phyloP scores from a whole-genome alignment of 139 green algal species.

The Chlorella sp. region DNA sequence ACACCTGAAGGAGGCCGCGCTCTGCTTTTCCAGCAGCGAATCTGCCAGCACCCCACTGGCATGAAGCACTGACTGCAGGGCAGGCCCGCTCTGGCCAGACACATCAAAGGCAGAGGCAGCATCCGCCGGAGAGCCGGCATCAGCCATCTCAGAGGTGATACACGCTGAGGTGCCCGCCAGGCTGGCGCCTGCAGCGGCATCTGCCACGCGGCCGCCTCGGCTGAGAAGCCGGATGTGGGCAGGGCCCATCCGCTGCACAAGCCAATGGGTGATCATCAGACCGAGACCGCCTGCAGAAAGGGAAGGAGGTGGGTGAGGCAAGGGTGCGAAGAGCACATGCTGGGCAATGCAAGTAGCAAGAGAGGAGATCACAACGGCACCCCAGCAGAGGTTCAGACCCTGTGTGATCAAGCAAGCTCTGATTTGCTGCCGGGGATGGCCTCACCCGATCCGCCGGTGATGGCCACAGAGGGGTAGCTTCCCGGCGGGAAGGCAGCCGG shows the following conservation, averaged over 20 bases:
- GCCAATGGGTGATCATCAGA: conserved; percentile 48
- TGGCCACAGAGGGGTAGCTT: conserved; percentile 3
- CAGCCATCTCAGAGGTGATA: conserved; percentile 32
- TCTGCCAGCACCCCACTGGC: conserved; percentile 77
- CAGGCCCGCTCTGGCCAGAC: not conserved
- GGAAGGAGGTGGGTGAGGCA: not conserved
- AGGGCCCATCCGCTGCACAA: conserved; percentile 13
- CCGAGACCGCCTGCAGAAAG: conserved; percentile 1
- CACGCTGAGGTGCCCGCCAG: conserved; percentile 2
- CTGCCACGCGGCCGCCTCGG: conserved; percentile 37
- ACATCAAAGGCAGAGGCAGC: conserved; percentile 6
- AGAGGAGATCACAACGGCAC: not conserved
- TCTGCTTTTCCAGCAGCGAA: conserved; percentile 73
- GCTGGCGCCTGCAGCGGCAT: not conserved
- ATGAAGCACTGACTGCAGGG: conserved; percentile 61
- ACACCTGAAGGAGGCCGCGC: conserved; percentile 18
- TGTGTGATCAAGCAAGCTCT: too few species aligned
- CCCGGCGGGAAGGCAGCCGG: not conserved
- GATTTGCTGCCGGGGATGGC: conserved; percentile 10
- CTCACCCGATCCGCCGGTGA: conserved; percentile 54
- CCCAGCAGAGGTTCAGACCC: too few species aligned
- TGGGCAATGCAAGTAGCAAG: conserved; percentile 58
- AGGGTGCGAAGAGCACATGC: too few species aligned
- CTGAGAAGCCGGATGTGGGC: conserved; percentile 35
- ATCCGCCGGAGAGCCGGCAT: conserved; percentile 39